Base-by-base conservation (phyloP, 129 eudicot genomes). In the Centella asiatica region DNA sequence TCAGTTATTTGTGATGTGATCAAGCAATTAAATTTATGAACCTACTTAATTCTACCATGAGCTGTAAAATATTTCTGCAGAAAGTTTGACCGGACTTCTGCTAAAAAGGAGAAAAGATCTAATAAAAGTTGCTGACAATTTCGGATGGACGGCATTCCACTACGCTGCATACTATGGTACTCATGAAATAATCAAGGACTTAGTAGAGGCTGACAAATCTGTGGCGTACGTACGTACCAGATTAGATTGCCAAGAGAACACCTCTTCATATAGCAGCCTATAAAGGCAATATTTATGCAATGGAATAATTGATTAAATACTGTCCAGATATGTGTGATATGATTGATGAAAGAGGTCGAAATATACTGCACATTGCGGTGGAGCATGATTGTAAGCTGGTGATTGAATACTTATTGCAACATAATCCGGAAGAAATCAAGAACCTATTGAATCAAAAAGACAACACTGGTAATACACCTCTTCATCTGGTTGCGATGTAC, bases 311-410 rank as follows among this genome's bases (percentile, higher is more conserved):
- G 18, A 3, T 47, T 8, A 10, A n/a, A 47, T 47, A 2, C 19
- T 50, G 28, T 14, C 69, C 69, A 31, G 59, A 49, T 49, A 1
- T 28, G 4, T 48, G 58, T 15, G 46, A 65, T 5, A 31, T 65
- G 46, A 19, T 33, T 4, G 29, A 65, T 25, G 14, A 5, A 13
- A 33, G 13, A 15, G 23, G 58, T 11, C 59, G 32, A 22, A 65
- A 65, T 48, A 49, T 65, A 0, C 20, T 65, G 40, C 69, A 65
- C 20, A 49, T 65, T 15, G 69, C 69, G 1, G 46, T 33, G 59
- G 59, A 65, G n/a, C 1, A 20, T 0, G 10, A 27, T 6, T 3
- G 14, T 0, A 33, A 28, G 18, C 13, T 2, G 4, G 32, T 24
- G 32, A 23, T 48, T 3, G 18, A 33, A 0, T 65, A 1, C 20